Evolutionary conservation across 1,284 basidiomycete genomes (phyloP), one percentile per base, ranked within the genome.

Genomic region (Sanghuangporus weigelae): DNA sequence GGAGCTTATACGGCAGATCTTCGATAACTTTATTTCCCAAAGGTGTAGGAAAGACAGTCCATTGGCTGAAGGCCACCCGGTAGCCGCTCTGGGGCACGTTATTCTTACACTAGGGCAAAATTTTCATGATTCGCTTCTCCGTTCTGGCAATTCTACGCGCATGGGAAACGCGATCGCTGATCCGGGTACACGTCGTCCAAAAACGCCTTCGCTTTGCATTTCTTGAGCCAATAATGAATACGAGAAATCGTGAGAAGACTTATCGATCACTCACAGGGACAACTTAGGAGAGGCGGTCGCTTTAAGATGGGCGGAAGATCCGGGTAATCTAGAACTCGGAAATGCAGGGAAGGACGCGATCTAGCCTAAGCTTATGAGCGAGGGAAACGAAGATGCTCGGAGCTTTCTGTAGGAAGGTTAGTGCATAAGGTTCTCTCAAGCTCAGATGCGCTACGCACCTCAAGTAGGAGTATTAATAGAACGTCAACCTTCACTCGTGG

Each of bases 1-100:
- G 59, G 59, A 64, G 59, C 63, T 64, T 64, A 64, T 61, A 51
- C 40, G 51, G 60, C 51, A 21, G 60, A 61, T 61, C 60, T 55
- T 55, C 51, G 60, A 16, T 26, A 61, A 61, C 60, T 54, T 55
- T 55, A 61, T 26, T 31, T 23, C n/a, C 26, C 48, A 36, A 31
- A 53, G 59, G 19, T 39, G 51, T 8, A 39, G 1, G 38, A 60
- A 23, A n/a, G 12, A 19, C 21, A 26, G 48, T 21, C 48, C 50
- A 51, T 51, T 51, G 10, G 50, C 10, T 51, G 50, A 14, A 26
- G 10, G 7, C 50, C 50, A 51, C 50, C 50, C 31, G 50, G 50
- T 23, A 51, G 50, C 21, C 23, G 19, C 50, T 23, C 50, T 23
- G 23, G 50, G 19, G 16, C 16, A 31, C 35, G 31, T 35, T 54